Percentiles rank a stretch among this genome's conserved stretches.
These are phyloP conservation scores for Apiotrichum siamense DNA, from an alignment of 1,284 basidiomycete genomes.

Conservation along the genomic window DNA sequence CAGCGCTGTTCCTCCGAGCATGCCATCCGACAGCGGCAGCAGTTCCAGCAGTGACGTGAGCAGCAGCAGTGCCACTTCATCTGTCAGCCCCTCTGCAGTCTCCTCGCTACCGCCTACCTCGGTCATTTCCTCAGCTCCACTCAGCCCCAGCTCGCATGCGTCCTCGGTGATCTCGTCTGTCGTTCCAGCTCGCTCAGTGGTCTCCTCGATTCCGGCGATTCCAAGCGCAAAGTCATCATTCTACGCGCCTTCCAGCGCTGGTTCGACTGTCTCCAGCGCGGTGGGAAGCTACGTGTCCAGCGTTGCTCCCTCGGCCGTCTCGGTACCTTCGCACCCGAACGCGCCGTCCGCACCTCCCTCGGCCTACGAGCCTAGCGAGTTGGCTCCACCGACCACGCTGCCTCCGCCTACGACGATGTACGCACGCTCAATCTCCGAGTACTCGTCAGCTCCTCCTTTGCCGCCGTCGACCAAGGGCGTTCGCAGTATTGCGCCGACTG, in stretches of 20 bases:
- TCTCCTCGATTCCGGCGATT: slow-evolving; percentile 17
- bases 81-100: too few relatives aligned
- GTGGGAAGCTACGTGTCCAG: not conserved
- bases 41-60: not conserved
- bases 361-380: not conserved
- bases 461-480: not conserved
- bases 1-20: not conserved
- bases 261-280: not conserved
- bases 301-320: slow-evolving; percentile 48
- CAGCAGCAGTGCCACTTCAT: too few relatives aligned
- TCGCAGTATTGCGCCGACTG: not conserved
- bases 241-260: not conserved
- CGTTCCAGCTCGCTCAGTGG: not conserved
- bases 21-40: not conserved
- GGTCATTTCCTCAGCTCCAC: slow-evolving; percentile 13
- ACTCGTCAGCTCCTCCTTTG: not conserved
- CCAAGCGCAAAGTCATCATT: slow-evolving; percentile 18
- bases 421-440: not conserved
- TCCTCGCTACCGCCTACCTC: not conserved
- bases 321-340: not conserved
- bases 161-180: not conserved
- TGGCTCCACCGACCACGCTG: not conserved
- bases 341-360: not conserved
- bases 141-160: slow-evolving; percentile 25
- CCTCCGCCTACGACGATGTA: not conserved